Evolutionary conservation across 345 rosid species (phyloP).

Genomic region (Gossypium ekmanianum): DNA sequence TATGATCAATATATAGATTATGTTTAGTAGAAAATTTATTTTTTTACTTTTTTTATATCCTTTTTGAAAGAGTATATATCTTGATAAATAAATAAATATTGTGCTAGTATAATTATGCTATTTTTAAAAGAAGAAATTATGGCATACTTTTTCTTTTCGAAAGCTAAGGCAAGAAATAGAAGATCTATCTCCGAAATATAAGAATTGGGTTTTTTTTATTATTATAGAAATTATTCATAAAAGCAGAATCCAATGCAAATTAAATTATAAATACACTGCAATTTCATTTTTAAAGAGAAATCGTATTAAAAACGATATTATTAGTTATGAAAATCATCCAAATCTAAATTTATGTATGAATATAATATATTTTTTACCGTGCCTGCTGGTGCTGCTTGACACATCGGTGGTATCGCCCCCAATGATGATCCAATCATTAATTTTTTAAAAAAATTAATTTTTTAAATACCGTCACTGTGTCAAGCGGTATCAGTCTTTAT

Average conservation of each 20-base stretch:
- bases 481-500: accelerated
- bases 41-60: neutral
- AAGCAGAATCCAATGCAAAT: no score
- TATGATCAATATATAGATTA: neutral
- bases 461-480: no score
- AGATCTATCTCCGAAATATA: no score
- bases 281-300: no score
- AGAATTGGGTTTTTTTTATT: no score
- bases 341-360: no score
- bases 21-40: neutral
- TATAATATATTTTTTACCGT: no score
- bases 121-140: neutral
- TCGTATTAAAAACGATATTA: no score
- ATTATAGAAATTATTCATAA: no score
- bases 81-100: neutral
- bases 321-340: no score
- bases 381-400: accelerated
- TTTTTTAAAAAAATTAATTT: accelerated
- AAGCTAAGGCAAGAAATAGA: neutral
- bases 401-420: accelerated
- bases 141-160: neutral
- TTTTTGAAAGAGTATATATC: neutral
- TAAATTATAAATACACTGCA: no score
- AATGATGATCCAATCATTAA: no score
- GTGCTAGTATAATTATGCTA: neutral